These are phyloP conservation scores for Heliosperma pusillum DNA, from an alignment of 148 eudicot genomes.

Conservation along the genomic window DNA sequence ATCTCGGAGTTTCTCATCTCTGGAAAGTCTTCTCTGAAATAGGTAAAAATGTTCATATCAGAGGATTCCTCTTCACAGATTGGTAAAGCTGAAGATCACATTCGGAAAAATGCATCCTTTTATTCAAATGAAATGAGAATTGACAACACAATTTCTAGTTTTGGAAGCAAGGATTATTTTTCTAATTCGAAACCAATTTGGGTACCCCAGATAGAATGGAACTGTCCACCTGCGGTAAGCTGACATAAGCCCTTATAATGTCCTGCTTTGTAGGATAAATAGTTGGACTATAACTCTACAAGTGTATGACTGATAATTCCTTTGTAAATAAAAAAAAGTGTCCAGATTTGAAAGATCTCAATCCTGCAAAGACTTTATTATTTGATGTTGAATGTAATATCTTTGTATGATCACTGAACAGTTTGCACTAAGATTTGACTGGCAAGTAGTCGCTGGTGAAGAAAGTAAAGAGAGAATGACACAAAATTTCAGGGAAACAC, in stretches of 20 bases:
- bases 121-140: conserved; percentile 7
- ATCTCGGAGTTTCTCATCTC: background rate
- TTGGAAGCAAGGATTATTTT: conserved; percentile 23
- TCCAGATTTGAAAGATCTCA: background rate
- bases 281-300: background rate
- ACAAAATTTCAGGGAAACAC: conserved; percentile 36
- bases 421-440: conserved; percentile 35
- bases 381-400: conserved; percentile 12
- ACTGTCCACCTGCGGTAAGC: conserved; percentile 60
- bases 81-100: conserved; percentile 23
- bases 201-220: conserved; percentile 46
- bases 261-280: background rate
- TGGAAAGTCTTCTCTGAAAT: conserved; percentile 10
- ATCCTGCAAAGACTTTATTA: background rate
- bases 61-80: conserved; percentile 25
- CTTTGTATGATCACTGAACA: conserved; percentile 30
- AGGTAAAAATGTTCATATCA: conserved; percentile 26
- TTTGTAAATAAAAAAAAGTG: background rate
- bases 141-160: conserved; percentile 9
- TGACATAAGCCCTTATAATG: background rate
- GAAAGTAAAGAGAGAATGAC: conserved; percentile 44
- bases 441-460: conserved; percentile 65
- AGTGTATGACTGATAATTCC: background rate
- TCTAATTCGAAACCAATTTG: conserved; percentile 9
- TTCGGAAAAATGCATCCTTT: conserved; percentile 18